phyloP scores from a whole-genome alignment of 208 protist genomes.

The Leishmania martiniquensis region DNA sequence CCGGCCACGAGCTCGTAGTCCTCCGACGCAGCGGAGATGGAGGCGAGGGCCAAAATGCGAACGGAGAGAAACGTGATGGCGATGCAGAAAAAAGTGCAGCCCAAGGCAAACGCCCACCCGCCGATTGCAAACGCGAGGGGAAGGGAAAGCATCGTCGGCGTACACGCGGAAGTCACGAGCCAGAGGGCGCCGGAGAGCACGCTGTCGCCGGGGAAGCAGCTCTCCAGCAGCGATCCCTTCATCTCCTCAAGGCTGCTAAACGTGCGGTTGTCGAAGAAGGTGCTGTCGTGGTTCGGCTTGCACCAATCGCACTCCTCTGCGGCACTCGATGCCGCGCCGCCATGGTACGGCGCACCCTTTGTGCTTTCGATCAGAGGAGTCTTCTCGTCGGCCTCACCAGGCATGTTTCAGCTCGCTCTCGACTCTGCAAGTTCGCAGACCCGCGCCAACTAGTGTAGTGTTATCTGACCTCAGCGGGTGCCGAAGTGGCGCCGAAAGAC shows the following conservation, averaged over 20 bases:
- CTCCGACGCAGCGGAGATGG: conserved; percentile 66
- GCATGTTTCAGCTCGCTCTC: conserved; percentile 10
- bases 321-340: conserved; percentile 2
- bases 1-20: conserved; percentile 82
- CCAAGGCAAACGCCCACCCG: conserved; percentile 52
- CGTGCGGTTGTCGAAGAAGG: conserved; percentile 70
- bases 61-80: conserved; percentile 70
- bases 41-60: conserved; percentile 75
- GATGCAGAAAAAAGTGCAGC: conserved; percentile 61
- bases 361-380: conserved; percentile 14
- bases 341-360: conserved; percentile 15
- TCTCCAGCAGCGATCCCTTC: conserved; percentile 66
- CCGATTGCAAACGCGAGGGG: conserved; percentile 75
- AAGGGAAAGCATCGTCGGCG: conserved; percentile 75
- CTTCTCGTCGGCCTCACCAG: conserved; percentile 11
- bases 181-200: conserved; percentile 67
- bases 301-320: conserved; percentile 45
- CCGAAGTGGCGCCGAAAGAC: background rate
- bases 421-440: background rate
- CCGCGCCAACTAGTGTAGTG: background rate
- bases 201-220: conserved; percentile 73
- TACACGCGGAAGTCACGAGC: conserved; percentile 69
- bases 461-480: background rate
- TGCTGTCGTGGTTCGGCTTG: conserved; percentile 38
- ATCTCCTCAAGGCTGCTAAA: conserved; percentile 81